Percentiles rank a stretch among this genome's conserved stretches.
Conservation (phyloP, 495 filamentous ascomycete species). For the Jackrogersella minutella region DNA sequence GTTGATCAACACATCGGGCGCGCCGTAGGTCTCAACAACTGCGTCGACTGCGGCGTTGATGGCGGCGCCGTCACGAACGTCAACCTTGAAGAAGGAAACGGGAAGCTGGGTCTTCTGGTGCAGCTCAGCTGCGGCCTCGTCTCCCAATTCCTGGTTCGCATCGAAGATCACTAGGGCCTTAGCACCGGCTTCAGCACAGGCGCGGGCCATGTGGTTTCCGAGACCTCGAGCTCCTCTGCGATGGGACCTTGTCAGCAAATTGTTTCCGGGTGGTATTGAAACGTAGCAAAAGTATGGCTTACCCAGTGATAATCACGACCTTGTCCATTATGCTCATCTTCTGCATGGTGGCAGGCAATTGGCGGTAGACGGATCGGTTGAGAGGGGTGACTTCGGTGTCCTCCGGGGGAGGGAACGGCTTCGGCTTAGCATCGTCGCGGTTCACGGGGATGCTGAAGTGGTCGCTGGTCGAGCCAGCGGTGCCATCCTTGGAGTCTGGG, state of each 20-base stretch:
- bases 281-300: slow-evolving; percentile 45
- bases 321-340: slow-evolving; percentile 72
- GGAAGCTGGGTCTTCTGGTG: slow-evolving; percentile 72
- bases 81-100: slow-evolving; percentile 78
- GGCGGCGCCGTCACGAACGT: slow-evolving; percentile 72
- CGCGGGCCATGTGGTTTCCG: slow-evolving; percentile 79
- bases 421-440: slow-evolving; percentile 56
- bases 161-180: slow-evolving; percentile 79
- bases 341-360: slow-evolving; percentile 66
- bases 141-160: slow-evolving; percentile 75
- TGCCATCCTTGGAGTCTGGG: slow-evolving; percentile 52
- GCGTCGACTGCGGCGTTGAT: slow-evolving; percentile 68
- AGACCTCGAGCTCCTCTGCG: slow-evolving; percentile 78
- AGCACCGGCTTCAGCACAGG: slow-evolving; percentile 74
- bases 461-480: slow-evolving; percentile 59
- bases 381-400: slow-evolving; percentile 54
- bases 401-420: slow-evolving; percentile 46
- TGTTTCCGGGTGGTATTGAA: neutral
- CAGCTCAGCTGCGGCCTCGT: slow-evolving; percentile 69
- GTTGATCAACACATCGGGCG: slow-evolving; percentile 78
- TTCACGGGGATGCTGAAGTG: slow-evolving; percentile 82
- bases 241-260: slow-evolving; percentile 31
- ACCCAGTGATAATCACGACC: slow-evolving; percentile 77
- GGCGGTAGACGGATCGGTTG: slow-evolving; percentile 50
- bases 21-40: slow-evolving; percentile 66